phyloP scores from a whole-genome alignment of 2,329 filamentous ascomycete species.

The Aaosphaeria pasadenensis region DNA sequence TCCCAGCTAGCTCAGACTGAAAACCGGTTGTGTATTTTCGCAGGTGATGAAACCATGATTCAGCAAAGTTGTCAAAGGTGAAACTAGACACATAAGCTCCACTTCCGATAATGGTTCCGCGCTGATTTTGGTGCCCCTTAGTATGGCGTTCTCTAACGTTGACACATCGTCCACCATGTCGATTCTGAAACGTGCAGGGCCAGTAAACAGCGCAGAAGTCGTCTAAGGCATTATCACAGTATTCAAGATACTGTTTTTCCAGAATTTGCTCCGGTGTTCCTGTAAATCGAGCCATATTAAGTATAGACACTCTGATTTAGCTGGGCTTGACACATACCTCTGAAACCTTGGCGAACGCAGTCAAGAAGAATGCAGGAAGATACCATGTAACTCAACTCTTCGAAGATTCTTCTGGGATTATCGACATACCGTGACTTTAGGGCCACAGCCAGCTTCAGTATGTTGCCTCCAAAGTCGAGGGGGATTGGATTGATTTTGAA shows the following conservation, averaged over 20 bases:
- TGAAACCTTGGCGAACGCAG: conserved; percentile 33
- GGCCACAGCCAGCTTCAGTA: conserved; percentile 45
- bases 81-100: conserved; percentile 42
- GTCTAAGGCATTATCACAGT: conserved; percentile 41
- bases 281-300: neutral
- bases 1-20: conserved; percentile 11
- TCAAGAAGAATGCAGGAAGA: conserved; percentile 52
- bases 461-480: conserved; percentile 47
- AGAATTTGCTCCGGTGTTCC: conserved; percentile 39
- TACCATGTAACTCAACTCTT: conserved; percentile 45
- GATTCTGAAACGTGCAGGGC: conserved; percentile 41
- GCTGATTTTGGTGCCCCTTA: conserved; percentile 42
- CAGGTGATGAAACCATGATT: conserved; percentile 8
- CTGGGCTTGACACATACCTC: conserved; percentile 7
- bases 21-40: conserved; percentile 25
- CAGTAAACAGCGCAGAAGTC: conserved; percentile 46
- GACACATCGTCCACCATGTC: conserved; percentile 23
- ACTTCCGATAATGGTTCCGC: conserved; percentile 42
- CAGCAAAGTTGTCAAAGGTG: conserved; percentile 9
- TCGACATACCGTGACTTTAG: conserved; percentile 13
- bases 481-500: conserved; percentile 45
- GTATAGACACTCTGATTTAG: too few species aligned
- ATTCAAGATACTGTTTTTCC: conserved; percentile 38
- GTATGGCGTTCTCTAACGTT: conserved; percentile 38
- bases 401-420: conserved; percentile 32